phyloP scores from a whole-genome alignment of 345 rosid genomes.

The Mallotus nudiflorus region DNA sequence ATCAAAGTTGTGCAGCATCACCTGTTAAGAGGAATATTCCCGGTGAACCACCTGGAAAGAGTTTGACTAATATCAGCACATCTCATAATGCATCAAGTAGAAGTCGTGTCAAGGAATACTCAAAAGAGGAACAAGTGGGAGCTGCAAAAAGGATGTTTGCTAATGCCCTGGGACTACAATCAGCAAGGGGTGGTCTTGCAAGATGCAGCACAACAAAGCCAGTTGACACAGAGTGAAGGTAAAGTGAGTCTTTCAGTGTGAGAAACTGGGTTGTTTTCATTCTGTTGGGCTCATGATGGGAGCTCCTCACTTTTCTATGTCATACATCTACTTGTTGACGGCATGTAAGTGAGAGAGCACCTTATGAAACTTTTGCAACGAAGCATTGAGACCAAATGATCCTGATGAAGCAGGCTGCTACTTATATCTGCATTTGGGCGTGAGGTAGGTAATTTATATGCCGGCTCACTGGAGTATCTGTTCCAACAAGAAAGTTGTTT shows the following conservation, averaged over 20 bases:
- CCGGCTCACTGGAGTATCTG: background rate
- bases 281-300: background rate
- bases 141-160: slow-evolving; percentile 74
- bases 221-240: slow-evolving; percentile 14
- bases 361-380: background rate
- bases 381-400: background rate
- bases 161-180: slow-evolving; percentile 54
- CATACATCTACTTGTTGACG: background rate
- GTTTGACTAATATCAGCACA: slow-evolving; percentile 6
- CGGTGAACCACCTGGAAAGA: slow-evolving; percentile 26
- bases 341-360: background rate
- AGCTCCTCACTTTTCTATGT: background rate
- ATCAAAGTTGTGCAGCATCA: slow-evolving; percentile 12
- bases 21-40: slow-evolving; percentile 24
- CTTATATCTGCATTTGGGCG: background rate
- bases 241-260: background rate
- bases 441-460: background rate
- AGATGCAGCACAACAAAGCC: slow-evolving; percentile 34
- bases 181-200: slow-evolving; percentile 32
- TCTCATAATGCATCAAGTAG: slow-evolving; percentile 24
- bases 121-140: slow-evolving; percentile 51
- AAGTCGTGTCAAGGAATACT: slow-evolving; percentile 34
- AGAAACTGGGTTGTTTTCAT: slow-evolving; percentile 1
- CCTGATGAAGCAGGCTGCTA: background rate
- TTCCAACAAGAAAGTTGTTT: background rate